Base-by-base conservation (phyloP, 331 rosid species). In the Malus hybrid region DNA sequence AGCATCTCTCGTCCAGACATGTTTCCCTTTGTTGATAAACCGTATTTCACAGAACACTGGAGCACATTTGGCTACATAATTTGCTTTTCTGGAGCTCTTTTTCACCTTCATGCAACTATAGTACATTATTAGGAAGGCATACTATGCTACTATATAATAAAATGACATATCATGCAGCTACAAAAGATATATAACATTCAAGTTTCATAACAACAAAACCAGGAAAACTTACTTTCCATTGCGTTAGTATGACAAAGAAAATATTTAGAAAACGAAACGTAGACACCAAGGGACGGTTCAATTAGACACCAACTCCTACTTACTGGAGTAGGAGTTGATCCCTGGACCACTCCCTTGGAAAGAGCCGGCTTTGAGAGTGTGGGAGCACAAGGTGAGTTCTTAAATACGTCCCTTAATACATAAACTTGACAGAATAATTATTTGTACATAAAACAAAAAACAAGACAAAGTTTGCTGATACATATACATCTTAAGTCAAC, bases 11-110 rank as follows among this genome's bases (percentile, higher is more conserved):
- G 97, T 91, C 97, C 97, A 88, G 11, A 91, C 39, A 79, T 80
- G 93, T 79, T 80, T 89, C 78, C 93, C 93, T 79, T 91, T 89
- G 86, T 84, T 78, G 79, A 93, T 67, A 87, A 91, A 91, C 96
- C 88, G 86, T 77, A 93, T 82, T 81, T 93, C 98, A 83, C 97
- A 93, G 79, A 73, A 90, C 34, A 81, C 76, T 3, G 98, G 91
- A 81, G 85, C 84, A 76, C 88, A 83, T 78, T 85, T 89, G 57
- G 96, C 93, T 77, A 91, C 76, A 67, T 89, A 88, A 82, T 81
- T 76, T 82, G 92, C 96, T 76, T 93, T 93, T 33, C 83, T 75
- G 36, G 93, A 89, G 80, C 67, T 91, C 85, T 83, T 91, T 85
- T 81, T 93, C 85, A 87, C 84, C 87, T 85, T 93, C 88, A 83